Conservation (phyloP, 225 moss, liverwort and hornwort genomes). For the Marchantia polymorpha region DNA sequence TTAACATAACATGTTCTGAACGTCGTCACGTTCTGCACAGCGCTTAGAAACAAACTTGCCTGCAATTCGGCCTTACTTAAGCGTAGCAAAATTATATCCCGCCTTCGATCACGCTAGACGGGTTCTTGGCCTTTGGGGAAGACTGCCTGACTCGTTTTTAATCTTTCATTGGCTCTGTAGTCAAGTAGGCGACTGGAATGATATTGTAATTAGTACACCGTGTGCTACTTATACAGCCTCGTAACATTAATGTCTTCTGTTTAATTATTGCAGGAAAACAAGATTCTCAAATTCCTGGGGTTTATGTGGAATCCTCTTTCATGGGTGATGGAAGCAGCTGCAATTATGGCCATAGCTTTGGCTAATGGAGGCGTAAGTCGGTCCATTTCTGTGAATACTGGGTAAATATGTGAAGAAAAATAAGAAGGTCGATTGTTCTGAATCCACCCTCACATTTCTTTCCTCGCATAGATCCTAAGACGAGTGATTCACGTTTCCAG, state of each 20-base stretch:
- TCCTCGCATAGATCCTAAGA: neutral
- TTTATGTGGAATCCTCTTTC: constrained; percentile 45
- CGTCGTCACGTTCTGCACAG: no score
- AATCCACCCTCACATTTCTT: neutral
- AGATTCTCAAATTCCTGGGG: constrained; percentile 30
- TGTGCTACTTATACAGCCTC: neutral
- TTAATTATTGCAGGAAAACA: constrained; percentile 24
- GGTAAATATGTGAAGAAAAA: neutral
- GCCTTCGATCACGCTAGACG: neutral
- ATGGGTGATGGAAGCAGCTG: constrained; percentile 37
- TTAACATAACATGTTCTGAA: no score
- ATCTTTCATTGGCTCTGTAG: neutral
- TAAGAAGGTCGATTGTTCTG: neutral
- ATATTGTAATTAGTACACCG: neutral
- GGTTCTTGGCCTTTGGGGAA: neutral
- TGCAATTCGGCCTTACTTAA: no score
- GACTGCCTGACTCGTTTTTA: neutral
- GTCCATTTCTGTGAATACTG: neutral
- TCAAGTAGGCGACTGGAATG: neutral
- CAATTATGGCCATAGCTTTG: constrained; percentile 32
- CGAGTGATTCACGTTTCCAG: constrained; percentile 16
- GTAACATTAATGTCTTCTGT: neutral
- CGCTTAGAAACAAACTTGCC: no score
- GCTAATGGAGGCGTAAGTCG: constrained; percentile 29
- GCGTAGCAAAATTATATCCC: neutral